phyloP scores from a whole-genome alignment of 192 early-diverging fungal species.

The Phlyctochytrium arcticum region DNA sequence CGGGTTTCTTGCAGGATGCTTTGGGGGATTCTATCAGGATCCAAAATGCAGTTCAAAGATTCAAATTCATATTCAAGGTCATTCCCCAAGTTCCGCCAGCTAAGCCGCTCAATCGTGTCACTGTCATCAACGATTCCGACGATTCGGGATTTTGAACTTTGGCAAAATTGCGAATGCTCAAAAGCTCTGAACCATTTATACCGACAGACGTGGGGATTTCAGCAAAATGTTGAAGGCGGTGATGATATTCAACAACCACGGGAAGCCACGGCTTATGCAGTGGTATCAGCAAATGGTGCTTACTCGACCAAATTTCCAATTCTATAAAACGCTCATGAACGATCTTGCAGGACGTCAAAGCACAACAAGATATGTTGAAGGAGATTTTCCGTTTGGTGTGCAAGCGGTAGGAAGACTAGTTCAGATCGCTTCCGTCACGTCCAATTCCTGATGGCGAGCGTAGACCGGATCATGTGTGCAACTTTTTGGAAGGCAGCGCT shows the following conservation, averaged over 20 bases:
- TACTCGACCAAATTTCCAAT: not conserved
- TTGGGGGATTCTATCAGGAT: too few relatives aligned
- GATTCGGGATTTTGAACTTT: too few relatives aligned
- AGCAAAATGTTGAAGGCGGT: conserved; percentile 85
- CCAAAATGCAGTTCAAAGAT: too few relatives aligned
- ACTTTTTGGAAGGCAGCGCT: conserved; percentile 84
- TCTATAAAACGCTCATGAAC: not conserved
- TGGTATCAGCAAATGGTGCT: conserved; percentile 88
- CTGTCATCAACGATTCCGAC: too few relatives aligned
- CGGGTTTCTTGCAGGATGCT: too few relatives aligned
- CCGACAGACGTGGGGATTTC: too few relatives aligned
- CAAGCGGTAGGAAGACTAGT: conserved; percentile 50
- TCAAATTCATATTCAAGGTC: too few relatives aligned
- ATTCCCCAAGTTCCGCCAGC: too few relatives aligned
- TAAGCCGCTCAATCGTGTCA: too few relatives aligned
- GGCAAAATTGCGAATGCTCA: too few relatives aligned
- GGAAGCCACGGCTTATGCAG: conserved; percentile 88
- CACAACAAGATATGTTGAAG: conserved; percentile 81
- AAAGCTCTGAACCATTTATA: too few relatives aligned
- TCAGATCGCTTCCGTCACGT: not conserved
- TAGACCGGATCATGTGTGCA: conserved; percentile 82
- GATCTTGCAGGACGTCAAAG: conserved; percentile 62
- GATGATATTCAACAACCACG: conserved; percentile 98
- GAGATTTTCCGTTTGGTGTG: conserved; percentile 84
- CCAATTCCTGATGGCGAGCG: not conserved